Evolutionary conservation across 2,329 filamentous ascomycete species (phyloP).

Genomic region (Xylariaceae sp.): DNA sequence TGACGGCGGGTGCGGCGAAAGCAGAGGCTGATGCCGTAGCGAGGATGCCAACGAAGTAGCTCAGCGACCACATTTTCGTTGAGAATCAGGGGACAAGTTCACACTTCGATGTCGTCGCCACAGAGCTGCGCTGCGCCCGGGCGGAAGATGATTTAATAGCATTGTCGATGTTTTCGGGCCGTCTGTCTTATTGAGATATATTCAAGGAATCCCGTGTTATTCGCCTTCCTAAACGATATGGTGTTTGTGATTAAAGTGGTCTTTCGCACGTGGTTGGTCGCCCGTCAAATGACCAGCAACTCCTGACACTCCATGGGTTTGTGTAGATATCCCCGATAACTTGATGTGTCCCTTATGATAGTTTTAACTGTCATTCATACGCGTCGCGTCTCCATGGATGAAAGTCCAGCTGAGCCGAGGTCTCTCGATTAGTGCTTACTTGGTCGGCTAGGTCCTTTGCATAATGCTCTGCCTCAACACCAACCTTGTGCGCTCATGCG

Average conservation of each 20-base stretch:
- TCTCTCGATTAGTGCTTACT: too few species aligned
- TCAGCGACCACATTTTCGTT: slow-evolving; percentile 7
- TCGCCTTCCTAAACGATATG: slow-evolving; percentile 9
- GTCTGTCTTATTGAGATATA: not conserved
- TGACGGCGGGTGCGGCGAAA: slow-evolving; percentile 4
- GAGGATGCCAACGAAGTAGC: slow-evolving; percentile 8
- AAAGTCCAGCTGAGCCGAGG: too few species aligned
- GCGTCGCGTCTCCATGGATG: too few species aligned
- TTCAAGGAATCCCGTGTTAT: slow-evolving; percentile 1
- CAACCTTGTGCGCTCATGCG: too few species aligned
- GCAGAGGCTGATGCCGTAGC: slow-evolving; percentile 7
- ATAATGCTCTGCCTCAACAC: too few species aligned
- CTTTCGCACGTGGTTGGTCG: slow-evolving; percentile 3
- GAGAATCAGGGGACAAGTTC: not conserved
- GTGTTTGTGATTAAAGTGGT: not conserved
- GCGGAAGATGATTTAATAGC: not conserved
- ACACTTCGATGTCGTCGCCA: not conserved
- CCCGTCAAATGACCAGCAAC: too few species aligned
- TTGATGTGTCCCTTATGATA: too few species aligned
- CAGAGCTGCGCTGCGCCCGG: not conserved
- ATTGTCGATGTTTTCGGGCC: not conserved
- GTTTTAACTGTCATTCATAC: too few species aligned
- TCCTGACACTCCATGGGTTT: too few species aligned
- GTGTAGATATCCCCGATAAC: too few species aligned
- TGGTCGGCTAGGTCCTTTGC: too few species aligned